Evolutionary conservation across 2,329 filamentous ascomycete species (phyloP), one percentile per base, ranked within the genome.

Genomic region (Raffaelea deltoideospora): DNA sequence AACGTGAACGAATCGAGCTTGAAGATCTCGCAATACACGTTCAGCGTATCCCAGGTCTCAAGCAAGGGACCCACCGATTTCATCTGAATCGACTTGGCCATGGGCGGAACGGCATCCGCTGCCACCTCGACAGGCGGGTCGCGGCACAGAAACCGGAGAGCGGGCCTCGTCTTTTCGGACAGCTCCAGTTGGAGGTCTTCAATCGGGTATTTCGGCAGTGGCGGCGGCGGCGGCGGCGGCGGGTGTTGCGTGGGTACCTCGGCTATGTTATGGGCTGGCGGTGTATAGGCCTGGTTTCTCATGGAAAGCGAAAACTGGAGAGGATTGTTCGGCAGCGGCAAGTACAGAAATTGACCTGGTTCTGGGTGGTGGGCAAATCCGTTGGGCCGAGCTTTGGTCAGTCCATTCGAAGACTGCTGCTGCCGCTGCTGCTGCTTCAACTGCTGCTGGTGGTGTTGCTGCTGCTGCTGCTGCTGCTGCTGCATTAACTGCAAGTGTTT

Each of bases 11-110:
- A 96, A 55, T 98, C 90, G 20, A 98, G 67, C 50, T 84, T 75
- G 52, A 93, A 93, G 15, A 95, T 79, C 50, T 94, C 85, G 51
- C 86, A 93, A 53, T 95, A 95, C n/a, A 98, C 88, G 50, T 95
- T 98, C 24, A 98, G 67, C 0, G 87, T 95, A 48, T 95, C 86
- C 90, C 90, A 98, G 0, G 83, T 84, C 57, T 95, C 88, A 19
- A 98, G 60, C 14, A 96, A 62, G 3, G 76, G 69, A 0, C 87
- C 86, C n/a, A 95, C 73, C 4, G 85, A 88, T 48, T 80, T 76
- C 74, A 88, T 90, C 17, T 77, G 61, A 37, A 96, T 75, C 28
- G 76, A 72, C 31, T 69, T 64, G 37, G 65, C 61, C 45, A 62
- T 58, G 14, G 63, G 54, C 1, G 18, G 20, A 3, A 31, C 17